Base-by-base conservation (phyloP, 805 yeast genomes). In the Ogataea pini region DNA sequence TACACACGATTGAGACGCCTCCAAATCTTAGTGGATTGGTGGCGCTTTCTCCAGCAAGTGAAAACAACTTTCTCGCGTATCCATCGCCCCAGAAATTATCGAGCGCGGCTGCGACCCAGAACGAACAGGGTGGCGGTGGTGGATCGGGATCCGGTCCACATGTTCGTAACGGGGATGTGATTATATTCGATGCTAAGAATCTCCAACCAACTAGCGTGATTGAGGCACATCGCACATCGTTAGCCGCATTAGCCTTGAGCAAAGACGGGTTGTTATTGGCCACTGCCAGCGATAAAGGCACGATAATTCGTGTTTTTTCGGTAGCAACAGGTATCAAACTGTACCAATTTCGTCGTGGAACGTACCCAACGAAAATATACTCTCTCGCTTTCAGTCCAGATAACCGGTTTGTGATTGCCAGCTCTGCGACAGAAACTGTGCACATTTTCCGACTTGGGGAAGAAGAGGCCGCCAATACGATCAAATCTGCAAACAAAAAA, bases 241-340 rank as follows among this genome's bases (percentile, higher is more conserved):
- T 92, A 36, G 86, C 94, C 0, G 79, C 87, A 0, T 68, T 90
- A 46, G 73, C 87, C 0, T 68, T 94, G 29, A 86, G 89, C 55
- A 72, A 73, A 25, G 91, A 87, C 58, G 98, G 98, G 0, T 72
- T 83, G 1, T 70, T 90, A 52, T 73, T 92, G 42, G 97, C 97
- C 0, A 89, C 97, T 0, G 96, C 97, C 9, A 89, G 96, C 1
- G 86, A 80, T 47, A 89, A 89, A 62, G 99, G 99, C 3, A 91
- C 98, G 0, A 83, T 94, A 32, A 80, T 92, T 2, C 71, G 98
- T 42, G 85, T 94, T 5, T 94, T 92, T 61, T 76, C 85, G 14
- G 86, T 91, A 0, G 79, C 81, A 4, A 78, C 85, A 0, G 95
- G 95, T 0, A 71, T 76, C 22, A 83, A 84, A 57, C 68, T 89